A percentile compares a stretch with the other conserved stretches of the same genome.
These are phyloP conservation scores for Capsicum chinense DNA, from an alignment of 257 asterid genomes.

Conservation along the genomic window DNA sequence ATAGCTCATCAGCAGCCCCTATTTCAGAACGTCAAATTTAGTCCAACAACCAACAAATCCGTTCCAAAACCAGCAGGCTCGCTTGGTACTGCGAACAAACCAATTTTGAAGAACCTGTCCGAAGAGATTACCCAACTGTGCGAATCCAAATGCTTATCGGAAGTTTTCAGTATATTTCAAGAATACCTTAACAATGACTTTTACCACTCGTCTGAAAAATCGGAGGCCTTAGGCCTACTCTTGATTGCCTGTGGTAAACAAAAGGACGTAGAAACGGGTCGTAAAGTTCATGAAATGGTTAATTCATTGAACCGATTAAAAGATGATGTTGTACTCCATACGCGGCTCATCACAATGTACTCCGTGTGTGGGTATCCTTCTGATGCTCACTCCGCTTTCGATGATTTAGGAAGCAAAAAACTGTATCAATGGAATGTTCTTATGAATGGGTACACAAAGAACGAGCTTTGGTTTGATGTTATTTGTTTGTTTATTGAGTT, in stretches of 20 bases:
- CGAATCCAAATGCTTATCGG: slow-evolving; percentile 26
- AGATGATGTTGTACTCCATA: slow-evolving; percentile 33
- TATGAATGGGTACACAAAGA: slow-evolving; percentile 41
- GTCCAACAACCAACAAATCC: neutral
- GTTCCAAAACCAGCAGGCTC: slow-evolving; percentile 22
- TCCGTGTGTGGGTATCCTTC: slow-evolving; percentile 37
- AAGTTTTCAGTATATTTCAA: slow-evolving; percentile 33
- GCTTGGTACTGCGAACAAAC: neutral
- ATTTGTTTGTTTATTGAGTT: slow-evolving; percentile 31
- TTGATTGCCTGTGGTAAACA: slow-evolving; percentile 37
- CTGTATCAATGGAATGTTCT: slow-evolving; percentile 47
- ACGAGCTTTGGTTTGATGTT: slow-evolving; percentile 34
- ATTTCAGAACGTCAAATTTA: neutral
- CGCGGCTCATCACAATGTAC: slow-evolving; percentile 41
- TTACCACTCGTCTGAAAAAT: slow-evolving; percentile 30
- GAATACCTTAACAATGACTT: neutral
- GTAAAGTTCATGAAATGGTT: slow-evolving; percentile 35
- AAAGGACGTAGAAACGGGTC: slow-evolving; percentile 35
- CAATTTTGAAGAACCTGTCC: slow-evolving; percentile 14
- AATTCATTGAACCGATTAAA: slow-evolving; percentile 9
- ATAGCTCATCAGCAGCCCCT: neutral
- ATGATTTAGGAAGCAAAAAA: slow-evolving; percentile 31
- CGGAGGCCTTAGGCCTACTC: slow-evolving; percentile 34
- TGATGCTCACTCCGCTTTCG: slow-evolving; percentile 30
- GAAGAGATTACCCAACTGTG: slow-evolving; percentile 37